phyloP scores from a whole-genome alignment of 306 rosid species.

The Cucumis melo region DNA sequence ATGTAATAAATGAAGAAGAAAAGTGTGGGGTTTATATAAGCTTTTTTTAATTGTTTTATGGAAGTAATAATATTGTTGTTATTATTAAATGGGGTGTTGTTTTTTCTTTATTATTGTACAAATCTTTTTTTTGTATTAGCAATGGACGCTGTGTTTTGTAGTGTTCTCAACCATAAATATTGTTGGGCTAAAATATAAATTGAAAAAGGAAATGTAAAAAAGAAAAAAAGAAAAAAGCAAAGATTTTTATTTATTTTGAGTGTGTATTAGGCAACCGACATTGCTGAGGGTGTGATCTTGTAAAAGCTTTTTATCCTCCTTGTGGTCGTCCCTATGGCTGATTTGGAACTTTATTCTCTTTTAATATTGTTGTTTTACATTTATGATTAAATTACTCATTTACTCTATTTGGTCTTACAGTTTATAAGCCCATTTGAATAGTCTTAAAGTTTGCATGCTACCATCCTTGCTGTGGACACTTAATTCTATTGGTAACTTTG shows the following conservation, averaged over 20 bases:
- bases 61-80: too few relatives aligned
- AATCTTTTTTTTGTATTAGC: not conserved
- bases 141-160: not conserved
- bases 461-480: too few relatives aligned
- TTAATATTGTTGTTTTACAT: too few relatives aligned
- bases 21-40: not conserved
- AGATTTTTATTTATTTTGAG: not conserved
- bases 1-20: not conserved
- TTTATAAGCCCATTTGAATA: too few relatives aligned
- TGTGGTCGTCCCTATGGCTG: not conserved
- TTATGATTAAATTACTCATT: too few relatives aligned
- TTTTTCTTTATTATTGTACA: not conserved
- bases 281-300: not conserved
- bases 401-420: too few relatives aligned
- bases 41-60: not conserved
- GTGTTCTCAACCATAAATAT: not conserved
- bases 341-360: not conserved
- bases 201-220: too few relatives aligned
- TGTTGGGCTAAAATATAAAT: not conserved
- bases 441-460: too few relatives aligned
- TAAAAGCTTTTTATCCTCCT: not conserved
- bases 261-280: conserved; percentile 3
- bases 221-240: not conserved
- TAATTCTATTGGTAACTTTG: too few relatives aligned
- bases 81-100: too few relatives aligned